Base-by-base conservation (phyloP, 2,329 filamentous ascomycete genomes). In the Dendrostoma leiphaemia region DNA sequence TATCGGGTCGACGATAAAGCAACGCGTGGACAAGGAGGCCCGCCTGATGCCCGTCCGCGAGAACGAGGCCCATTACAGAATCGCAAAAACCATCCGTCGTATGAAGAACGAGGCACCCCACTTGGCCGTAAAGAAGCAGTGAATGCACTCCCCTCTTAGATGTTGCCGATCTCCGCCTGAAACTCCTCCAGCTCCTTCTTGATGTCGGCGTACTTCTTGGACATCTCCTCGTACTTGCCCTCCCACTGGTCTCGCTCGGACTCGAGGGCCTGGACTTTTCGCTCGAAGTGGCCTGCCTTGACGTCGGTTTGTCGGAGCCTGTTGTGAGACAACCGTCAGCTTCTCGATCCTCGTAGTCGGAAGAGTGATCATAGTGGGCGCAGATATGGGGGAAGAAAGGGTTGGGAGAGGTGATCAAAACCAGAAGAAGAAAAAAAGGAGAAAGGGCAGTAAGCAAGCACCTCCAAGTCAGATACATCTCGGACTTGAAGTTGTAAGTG, bases 261-360 rank as follows among this genome's bases (percentile, higher is more conserved):
- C 79, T 99, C 94, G 69, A 97, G 86, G 67, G 94, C 93, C 76
- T 97, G 91, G 65, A 97, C 94, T 83, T 97, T 97, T 78, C 94
- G 94, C 81, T 99, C 94, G 77, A 93, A 97, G 81, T 99, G 93
- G 67, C 93, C 94, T 69, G 93, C 92, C 83, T 97, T 97, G 78
- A 97, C 91, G 73, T 99, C 94, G 78, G 94, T 97, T 80, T 96
- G 92, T 74, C 94, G 92, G 70, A 97, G 90, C 80, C 94, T 99
- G 65, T 35, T 52, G 46, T 46, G 54, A 46, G 38, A 47, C 24
- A 49, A 53, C 48, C 37, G 48, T 58, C 53, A 61, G 57, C 53
- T 56, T 51, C 54, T n/a, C n/a, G n/a, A n/a, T n/a, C n/a, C n/a
- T n/a, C n/a, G n/a, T n/a, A n/a, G n/a, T n/a, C n/a, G n/a, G n/a